A percentile compares a stretch with the other conserved stretches of the same genome.
Conservation (phyloP, 768 basidiomycete genomes). For the Trametes meyenii region DNA sequence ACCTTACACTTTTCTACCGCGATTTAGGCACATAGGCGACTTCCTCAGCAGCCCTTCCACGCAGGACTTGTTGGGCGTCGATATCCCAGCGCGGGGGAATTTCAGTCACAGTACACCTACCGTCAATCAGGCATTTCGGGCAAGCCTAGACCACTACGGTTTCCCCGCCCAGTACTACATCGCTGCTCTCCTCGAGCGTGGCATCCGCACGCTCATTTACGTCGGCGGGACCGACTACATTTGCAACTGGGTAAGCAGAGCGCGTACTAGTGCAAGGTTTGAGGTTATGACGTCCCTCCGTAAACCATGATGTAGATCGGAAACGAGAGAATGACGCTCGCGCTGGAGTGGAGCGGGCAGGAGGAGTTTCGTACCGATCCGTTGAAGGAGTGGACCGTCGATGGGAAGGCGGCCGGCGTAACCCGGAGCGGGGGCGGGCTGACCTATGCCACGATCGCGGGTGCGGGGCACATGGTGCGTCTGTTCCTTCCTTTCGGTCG, state of each 20-base stretch:
- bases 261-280: neutral
- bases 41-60: constrained; percentile 66
- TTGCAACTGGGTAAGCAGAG: constrained; percentile 50
- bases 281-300: neutral
- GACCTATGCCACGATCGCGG: constrained; percentile 63
- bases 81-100: constrained; percentile 43
- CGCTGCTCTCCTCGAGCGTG: constrained; percentile 55
- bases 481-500: no score
- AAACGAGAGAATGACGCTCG: constrained; percentile 62
- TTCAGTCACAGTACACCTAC: constrained; percentile 43
- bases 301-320: constrained; percentile 40
- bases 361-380: constrained; percentile 46
- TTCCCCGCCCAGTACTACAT: constrained; percentile 46
- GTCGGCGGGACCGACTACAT: constrained; percentile 59
- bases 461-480: constrained; percentile 75
- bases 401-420: constrained; percentile 54
- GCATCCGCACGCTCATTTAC: constrained; percentile 54
- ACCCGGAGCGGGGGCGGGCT: constrained; percentile 57
- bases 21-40: constrained; percentile 50
- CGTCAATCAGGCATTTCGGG: constrained; percentile 53
- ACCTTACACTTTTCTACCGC: neutral
- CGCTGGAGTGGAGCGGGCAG: constrained; percentile 62
- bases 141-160: constrained; percentile 42
- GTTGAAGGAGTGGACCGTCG: constrained; percentile 57
- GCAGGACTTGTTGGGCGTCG: constrained; percentile 64